Conservation (phyloP, 2,329 filamentous ascomycete genomes). For the Diaporthe citriasiana region DNA sequence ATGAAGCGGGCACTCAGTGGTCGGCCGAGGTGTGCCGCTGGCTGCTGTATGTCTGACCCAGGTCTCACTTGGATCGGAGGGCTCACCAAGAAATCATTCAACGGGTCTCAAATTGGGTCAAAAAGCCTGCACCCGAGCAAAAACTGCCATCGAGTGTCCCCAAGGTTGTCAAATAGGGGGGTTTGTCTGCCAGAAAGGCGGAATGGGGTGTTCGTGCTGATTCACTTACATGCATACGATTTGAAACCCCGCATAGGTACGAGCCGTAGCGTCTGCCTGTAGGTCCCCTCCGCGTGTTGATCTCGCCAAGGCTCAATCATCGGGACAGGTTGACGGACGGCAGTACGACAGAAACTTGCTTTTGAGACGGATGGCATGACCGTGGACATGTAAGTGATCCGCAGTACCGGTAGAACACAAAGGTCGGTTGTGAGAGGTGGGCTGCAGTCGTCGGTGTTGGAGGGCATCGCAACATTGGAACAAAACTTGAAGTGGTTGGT, state of each 20-base stretch:
- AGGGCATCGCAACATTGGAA: too few species aligned
- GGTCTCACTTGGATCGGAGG: neutral
- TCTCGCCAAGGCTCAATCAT: conserved; percentile 2
- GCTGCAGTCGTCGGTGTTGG: conserved; percentile 5
- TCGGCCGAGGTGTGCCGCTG: neutral
- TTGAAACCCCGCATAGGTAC: too few species aligned
- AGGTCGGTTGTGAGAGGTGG: neutral
- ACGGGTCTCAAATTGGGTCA: neutral
- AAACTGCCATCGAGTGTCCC: neutral
- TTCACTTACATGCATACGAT: neutral
- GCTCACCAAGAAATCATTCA: neutral
- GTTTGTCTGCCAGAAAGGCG: neutral
- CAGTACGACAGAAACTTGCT: neutral
- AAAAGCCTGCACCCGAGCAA: neutral
- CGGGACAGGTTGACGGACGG: neutral
- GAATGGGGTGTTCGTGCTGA: neutral
- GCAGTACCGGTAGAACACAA: neutral
- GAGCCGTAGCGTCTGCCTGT: neutral
- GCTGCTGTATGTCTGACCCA: neutral
- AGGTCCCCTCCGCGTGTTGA: neutral
- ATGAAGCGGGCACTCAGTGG: neutral
- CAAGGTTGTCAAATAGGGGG: neutral
- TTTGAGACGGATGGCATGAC: neutral
- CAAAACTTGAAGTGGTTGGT: neutral
- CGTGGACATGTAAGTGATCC: neutral